phyloP scores from a whole-genome alignment of 192 early-diverging fungal species.

The Entomortierella chlamydospora region DNA sequence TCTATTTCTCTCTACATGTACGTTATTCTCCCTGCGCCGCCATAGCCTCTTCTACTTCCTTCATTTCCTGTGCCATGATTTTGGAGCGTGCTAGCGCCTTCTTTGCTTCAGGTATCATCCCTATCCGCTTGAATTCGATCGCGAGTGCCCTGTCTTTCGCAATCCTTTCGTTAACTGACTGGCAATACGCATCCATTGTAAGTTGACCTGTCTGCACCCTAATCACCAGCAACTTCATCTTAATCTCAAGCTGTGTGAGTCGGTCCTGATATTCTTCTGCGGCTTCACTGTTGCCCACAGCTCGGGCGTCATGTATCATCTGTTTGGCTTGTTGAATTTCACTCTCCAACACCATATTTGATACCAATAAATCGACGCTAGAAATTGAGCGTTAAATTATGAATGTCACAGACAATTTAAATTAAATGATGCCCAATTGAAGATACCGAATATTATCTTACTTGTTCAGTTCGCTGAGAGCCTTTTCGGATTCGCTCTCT shows the following conservation, averaged over 20 bases:
- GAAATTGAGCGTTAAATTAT: neutral
- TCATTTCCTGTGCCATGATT: constrained; percentile 82
- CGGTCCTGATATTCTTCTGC: constrained; percentile 75
- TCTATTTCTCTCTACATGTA: constrained; percentile 18
- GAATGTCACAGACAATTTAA: neutral
- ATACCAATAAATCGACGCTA: constrained; percentile 78
- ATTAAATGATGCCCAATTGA: neutral
- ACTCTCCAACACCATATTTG: constrained; percentile 79
- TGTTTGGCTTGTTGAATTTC: constrained; percentile 65
- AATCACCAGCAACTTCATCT: constrained; percentile 78
- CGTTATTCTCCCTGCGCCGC: constrained; percentile 51
- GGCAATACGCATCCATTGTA: constrained; percentile 77
- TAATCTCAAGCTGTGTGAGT: constrained; percentile 75
- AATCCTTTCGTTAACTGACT: constrained; percentile 67
- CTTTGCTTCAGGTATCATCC: constrained; percentile 72
- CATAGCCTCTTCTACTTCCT: constrained; percentile 80
- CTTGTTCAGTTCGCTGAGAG: constrained; percentile 69
- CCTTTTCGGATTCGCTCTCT: constrained; percentile 57
- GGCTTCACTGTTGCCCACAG: constrained; percentile 55
- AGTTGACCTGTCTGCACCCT: constrained; percentile 77
- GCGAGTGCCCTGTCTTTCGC: constrained; percentile 71
- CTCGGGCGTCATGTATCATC: constrained; percentile 58
- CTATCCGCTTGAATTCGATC: constrained; percentile 73
- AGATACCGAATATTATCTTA: constrained; percentile 33
- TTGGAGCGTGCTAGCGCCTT: constrained; percentile 75